phyloP scores from a whole-genome alignment of 495 filamentous ascomycete genomes.

The Clohesyomyces aquaticus region DNA sequence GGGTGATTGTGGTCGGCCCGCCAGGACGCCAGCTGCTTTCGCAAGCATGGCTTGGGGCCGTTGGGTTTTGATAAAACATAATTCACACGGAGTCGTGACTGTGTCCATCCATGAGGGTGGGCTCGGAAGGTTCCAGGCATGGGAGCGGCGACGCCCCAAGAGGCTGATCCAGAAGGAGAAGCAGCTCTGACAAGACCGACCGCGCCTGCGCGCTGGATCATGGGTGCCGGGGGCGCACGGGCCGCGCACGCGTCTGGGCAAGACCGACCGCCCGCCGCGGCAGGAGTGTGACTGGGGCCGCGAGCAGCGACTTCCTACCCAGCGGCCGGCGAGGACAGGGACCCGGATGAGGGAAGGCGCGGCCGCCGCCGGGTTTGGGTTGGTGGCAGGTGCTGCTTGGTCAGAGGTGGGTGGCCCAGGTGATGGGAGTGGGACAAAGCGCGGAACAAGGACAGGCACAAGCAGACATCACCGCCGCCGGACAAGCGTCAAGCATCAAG shows the following conservation, averaged over 20 bases:
- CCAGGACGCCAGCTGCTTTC: conserved; percentile 24
- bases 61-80: conserved; percentile 43
- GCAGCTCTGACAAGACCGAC: conserved; percentile 18
- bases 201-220: conserved; percentile 24
- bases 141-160: conserved; percentile 25
- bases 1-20: conserved; percentile 18
- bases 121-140: conserved; percentile 42
- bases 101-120: conserved; percentile 26
- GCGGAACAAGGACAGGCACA: not conserved
- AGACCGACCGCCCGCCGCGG: conserved; percentile 4
- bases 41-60: conserved; percentile 41
- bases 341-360: conserved; percentile 8
- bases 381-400: too few species aligned
- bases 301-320: too few species aligned
- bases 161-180: conserved; percentile 43
- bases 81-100: conserved; percentile 35
- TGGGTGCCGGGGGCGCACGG: conserved; percentile 7
- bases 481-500: too few species aligned
- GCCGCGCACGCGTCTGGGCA: conserved; percentile 2
- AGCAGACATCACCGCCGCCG: too few species aligned
- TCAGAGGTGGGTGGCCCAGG: too few species aligned
- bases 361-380: not conserved
- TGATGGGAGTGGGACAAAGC: not conserved
- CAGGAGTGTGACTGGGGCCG: not conserved
- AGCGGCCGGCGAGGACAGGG: conserved; percentile 2